phyloP scores from a whole-genome alignment of 345 rosid species.

The Hibiscus tridactylites region DNA sequence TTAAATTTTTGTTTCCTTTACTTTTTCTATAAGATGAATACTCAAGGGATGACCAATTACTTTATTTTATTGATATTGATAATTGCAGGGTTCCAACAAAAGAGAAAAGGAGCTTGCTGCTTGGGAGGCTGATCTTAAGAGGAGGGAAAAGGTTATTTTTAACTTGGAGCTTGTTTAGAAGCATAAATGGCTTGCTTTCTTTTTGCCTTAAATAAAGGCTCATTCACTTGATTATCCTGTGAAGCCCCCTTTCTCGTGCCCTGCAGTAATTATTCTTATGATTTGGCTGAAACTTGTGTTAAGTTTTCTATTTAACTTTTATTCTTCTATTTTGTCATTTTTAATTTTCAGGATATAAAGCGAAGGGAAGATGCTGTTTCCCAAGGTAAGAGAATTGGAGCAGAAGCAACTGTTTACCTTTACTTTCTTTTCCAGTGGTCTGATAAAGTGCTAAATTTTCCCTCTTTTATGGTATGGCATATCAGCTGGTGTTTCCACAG shows the following conservation, averaged over 20 bases:
- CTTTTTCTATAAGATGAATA: not conserved
- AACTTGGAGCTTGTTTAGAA: not conserved
- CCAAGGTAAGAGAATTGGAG: slow-evolving; percentile 29
- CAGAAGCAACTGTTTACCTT: not conserved
- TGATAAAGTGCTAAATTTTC: not conserved
- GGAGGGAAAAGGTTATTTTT: slow-evolving; percentile 60
- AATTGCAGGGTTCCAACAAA: slow-evolving; percentile 53
- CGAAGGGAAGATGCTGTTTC: slow-evolving; percentile 71
- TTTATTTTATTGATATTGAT: slow-evolving; percentile 7
- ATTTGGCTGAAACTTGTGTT: not conserved
- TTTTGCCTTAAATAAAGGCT: not conserved
- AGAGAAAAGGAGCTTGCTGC: slow-evolving; percentile 71
- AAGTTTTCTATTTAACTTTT: slow-evolving; percentile 14
- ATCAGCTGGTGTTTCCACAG: slow-evolving; percentile 67
- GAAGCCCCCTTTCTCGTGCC: not conserved
- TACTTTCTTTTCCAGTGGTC: not conserved
- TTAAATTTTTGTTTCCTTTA: slow-evolving; percentile 2
- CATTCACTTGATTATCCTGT: not conserved
- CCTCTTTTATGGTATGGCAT: slow-evolving; percentile 5
- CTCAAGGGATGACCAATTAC: slow-evolving; percentile 2
- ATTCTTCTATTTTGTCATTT: not conserved
- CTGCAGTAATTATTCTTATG: not conserved
- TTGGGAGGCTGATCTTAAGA: slow-evolving; percentile 93
- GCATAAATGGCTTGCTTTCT: not conserved
- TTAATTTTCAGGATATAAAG: slow-evolving; percentile 51